phyloP scores from a whole-genome alignment of 129 eudicot genomes.

The Escallonia rubra region DNA sequence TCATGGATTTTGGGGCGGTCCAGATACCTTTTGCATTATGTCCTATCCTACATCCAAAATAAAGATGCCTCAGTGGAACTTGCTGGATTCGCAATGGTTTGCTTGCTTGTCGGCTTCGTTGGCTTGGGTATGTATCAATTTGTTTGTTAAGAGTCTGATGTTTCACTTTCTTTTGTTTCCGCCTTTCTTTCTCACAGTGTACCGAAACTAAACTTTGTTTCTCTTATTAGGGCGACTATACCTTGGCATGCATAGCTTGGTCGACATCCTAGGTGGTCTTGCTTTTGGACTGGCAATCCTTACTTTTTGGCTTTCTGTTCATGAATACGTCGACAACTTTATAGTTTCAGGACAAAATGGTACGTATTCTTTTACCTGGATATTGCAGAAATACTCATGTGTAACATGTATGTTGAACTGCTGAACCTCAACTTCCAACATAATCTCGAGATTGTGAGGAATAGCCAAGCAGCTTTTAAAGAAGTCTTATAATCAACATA shows the following conservation, averaged over 20 bases:
- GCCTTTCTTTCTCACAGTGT: not conserved
- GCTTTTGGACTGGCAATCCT: conserved; percentile 71
- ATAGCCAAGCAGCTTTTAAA: not conserved
- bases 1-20: conserved; percentile 2
- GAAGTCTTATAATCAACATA: not conserved
- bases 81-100: conserved; percentile 41
- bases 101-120: conserved; percentile 51
- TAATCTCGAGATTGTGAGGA: not conserved
- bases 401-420: not conserved
- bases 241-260: conserved; percentile 94
- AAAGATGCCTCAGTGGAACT: conserved; percentile 20
- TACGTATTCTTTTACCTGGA: conserved; percentile 18
- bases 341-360: conserved; percentile 81
- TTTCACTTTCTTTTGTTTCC: not conserved
- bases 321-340: conserved; percentile 60
- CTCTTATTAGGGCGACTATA: conserved; percentile 67
- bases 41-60: conserved; percentile 34
- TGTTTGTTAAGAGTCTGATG: no score
- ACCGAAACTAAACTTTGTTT: conserved; percentile 5
- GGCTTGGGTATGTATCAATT: conserved; percentile 49
- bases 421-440: not conserved
- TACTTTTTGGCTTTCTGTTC: conserved; percentile 63
- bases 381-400: not conserved
- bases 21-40: conserved; percentile 72
- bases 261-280: conserved; percentile 82